Conservation (phyloP, 371 early-diverging fungal species). For the Actinomortierella ambigua region DNA sequence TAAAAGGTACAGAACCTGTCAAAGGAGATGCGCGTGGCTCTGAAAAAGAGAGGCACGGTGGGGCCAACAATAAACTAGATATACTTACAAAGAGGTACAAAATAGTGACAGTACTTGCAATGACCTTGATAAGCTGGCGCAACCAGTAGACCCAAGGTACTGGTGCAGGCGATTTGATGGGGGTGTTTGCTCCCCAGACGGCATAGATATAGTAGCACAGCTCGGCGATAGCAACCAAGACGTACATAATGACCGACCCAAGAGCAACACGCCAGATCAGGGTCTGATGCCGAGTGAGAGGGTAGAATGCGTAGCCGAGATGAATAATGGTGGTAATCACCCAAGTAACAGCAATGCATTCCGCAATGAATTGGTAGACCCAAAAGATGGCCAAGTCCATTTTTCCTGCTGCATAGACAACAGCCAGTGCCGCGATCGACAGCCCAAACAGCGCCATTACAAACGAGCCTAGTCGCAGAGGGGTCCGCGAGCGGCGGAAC, state of each 20-base stretch:
- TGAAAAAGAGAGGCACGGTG: not conserved
- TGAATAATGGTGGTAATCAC: constrained; percentile 44
- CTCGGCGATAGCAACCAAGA: constrained; percentile 30
- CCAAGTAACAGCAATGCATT: constrained; percentile 40
- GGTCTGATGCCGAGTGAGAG: constrained; percentile 39
- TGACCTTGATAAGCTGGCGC: constrained; percentile 34
- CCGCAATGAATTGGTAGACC: constrained; percentile 41
- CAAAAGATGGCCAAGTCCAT: constrained; percentile 25
- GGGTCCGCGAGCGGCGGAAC: constrained; percentile 35
- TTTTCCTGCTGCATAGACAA: constrained; percentile 25
- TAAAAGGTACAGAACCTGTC: constrained; percentile 11
- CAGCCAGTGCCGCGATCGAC: constrained; percentile 36
- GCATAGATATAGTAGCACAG: constrained; percentile 35
- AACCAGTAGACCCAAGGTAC: constrained; percentile 41
- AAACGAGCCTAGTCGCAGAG: constrained; percentile 32
- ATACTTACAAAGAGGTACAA: constrained; percentile 45
- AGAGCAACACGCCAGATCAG: constrained; percentile 41
- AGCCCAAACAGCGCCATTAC: constrained; percentile 44
- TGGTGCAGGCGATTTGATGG: constrained; percentile 13
- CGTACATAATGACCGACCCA: constrained; percentile 38
- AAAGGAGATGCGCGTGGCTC: no score
- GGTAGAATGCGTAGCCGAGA: constrained; percentile 46
- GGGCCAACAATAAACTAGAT: not conserved
- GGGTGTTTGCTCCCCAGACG: constrained; percentile 25
- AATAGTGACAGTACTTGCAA: constrained; percentile 31